phyloP scores from a whole-genome alignment of 495 filamentous ascomycete genomes.

The Xylaria scruposa region DNA sequence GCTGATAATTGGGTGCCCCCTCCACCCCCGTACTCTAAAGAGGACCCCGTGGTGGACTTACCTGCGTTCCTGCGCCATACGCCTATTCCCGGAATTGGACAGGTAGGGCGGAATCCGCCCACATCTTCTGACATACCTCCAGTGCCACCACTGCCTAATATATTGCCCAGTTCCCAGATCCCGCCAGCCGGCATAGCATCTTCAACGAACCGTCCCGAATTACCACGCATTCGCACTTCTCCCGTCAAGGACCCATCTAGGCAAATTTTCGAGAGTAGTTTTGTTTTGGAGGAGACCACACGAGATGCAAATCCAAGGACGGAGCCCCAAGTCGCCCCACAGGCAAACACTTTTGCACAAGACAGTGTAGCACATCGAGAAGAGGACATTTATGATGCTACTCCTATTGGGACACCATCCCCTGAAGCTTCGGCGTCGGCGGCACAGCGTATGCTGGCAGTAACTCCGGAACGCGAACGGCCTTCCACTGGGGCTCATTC shows the following conservation, averaged over 20 bases:
- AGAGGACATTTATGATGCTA: conserved; percentile 62
- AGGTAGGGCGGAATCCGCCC: not conserved
- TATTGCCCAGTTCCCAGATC: conserved; percentile 39
- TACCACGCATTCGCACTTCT: conserved; percentile 38
- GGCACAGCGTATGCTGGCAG: not conserved
- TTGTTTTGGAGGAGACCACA: not conserved
- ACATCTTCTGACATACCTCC: conserved; percentile 39
- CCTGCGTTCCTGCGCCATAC: conserved; percentile 56
- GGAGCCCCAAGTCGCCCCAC: conserved; percentile 1
- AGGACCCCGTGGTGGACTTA: conserved; percentile 64
- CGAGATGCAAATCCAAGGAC: not conserved
- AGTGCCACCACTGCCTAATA: conserved; percentile 32
- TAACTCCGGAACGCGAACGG: conserved; percentile 30
- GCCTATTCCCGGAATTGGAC: conserved; percentile 31
- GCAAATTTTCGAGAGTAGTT: not conserved
- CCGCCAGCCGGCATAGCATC: conserved; percentile 32
- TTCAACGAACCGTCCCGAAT: conserved; percentile 33
- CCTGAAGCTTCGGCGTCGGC: conserved; percentile 7
- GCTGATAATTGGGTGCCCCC: conserved; percentile 94
- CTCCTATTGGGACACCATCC: conserved; percentile 56
- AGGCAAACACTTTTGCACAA: conserved; percentile 25
- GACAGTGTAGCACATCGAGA: conserved; percentile 24
- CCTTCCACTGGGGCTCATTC: conserved; percentile 29
- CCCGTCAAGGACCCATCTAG: not conserved
- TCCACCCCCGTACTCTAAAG: conserved; percentile 83